phyloP scores from a whole-genome alignment of 495 filamentous ascomycete genomes.

The Aspergillus haitiensis region DNA sequence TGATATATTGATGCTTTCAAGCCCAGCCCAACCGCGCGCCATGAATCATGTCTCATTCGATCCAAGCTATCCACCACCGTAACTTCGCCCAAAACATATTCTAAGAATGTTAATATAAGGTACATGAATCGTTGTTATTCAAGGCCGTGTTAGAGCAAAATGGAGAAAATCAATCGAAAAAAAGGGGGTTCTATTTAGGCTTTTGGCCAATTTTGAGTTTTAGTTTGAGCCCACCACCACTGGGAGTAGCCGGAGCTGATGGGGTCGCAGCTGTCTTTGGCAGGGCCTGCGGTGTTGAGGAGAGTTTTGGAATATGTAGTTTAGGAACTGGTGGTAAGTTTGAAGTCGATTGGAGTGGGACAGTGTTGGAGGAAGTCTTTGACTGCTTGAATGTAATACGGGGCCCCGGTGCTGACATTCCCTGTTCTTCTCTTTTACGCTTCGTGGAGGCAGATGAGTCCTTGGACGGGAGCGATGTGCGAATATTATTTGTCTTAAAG shows the following conservation, averaged over 20 bases:
- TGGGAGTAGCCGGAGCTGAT: conserved; percentile 37
- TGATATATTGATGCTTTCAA: conserved; percentile 8
- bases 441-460: conserved; percentile 32
- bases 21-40: conserved; percentile 22
- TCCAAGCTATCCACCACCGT: conserved; percentile 10
- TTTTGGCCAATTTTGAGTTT: conserved; percentile 47
- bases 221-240: conserved; percentile 42
- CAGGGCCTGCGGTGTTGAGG: conserved; percentile 25
- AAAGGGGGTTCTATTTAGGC: conserved; percentile 30
- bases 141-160: neutral
- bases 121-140: conserved; percentile 21
- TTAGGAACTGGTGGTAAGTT: conserved; percentile 32
- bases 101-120: conserved; percentile 19
- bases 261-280: conserved; percentile 33
- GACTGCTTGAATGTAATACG: conserved; percentile 50
- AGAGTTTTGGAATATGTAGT: conserved; percentile 39
- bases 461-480: conserved; percentile 38
- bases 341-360: conserved; percentile 23
- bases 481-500: conserved; percentile 34
- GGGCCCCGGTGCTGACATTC: conserved; percentile 40
- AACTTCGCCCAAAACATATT: conserved; percentile 14
- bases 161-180: conserved; percentile 2
- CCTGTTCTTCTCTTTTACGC: conserved; percentile 47
- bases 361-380: conserved; percentile 31
- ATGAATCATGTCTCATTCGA: conserved; percentile 14